Base-by-base conservation (phyloP, 495 filamentous ascomycete genomes). In the Aspergillus campestris region DNA sequence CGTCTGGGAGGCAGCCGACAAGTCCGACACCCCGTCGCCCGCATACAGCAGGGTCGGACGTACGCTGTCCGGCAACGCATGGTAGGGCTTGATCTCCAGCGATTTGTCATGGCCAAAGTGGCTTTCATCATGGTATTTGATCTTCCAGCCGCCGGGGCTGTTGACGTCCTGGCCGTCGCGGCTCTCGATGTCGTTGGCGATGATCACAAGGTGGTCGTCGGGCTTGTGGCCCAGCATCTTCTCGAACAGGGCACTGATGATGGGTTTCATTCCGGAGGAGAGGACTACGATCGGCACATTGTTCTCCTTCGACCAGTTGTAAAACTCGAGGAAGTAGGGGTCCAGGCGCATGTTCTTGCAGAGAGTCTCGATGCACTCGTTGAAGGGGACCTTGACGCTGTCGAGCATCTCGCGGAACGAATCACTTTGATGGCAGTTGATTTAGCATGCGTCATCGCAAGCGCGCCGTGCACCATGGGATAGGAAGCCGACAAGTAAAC, bases 101-200 rank as follows among this genome's bases (percentile, higher is more conserved):
- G 81, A 86, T 75, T 98, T 96, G 73, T 98, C 91, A 54, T 98
- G 91, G 8, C 91, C 91, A 53, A 90, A 92, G 39, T 79, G 75
- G 54, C 86, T 89, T 31, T 87, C 85, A 62, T 96, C 90, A 51
- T 86, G 89, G 60, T 80, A 97, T 28, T 81, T 75, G 56, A 98
- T 87, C 54, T 84, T 66, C 91, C 91, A 98, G 11, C 86, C 91
- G 9, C 78, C 77, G 47, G 82, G 79, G 43, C 84, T 75, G 48
- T 94, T 82, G 58, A 87, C 82, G 53, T 73, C 79, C 73, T 84
- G 86, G 40, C 86, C 86, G 18, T 73, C 68, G 34, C 70, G 75
- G 65, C 60, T 80, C 31, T 72, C 72, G 27, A 88, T 86, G 44
- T 86, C 71, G 57, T 96, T 98, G 67, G 83, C 82, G 47, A 96